Evolutionary conservation across 495 filamentous ascomycete genomes (phyloP).

Genomic region (Xylaria bambusicola): DNA sequence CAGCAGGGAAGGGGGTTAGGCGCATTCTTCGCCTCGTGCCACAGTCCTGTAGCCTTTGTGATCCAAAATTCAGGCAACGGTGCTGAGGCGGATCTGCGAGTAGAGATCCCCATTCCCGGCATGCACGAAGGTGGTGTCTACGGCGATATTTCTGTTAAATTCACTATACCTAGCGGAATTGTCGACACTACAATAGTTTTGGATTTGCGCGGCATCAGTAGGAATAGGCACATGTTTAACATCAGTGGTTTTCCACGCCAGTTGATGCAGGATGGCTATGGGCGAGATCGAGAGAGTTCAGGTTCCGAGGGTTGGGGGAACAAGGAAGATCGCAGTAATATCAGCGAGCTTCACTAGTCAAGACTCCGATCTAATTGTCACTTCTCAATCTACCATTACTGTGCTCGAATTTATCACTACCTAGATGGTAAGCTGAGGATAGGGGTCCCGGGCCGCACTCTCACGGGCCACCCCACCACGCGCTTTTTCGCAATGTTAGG

Average conservation of each 20-base stretch:
- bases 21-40: neutral
- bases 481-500: no score
- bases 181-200: neutral
- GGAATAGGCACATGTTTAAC: neutral
- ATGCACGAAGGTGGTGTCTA: neutral
- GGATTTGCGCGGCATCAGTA: neutral
- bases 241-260: constrained; percentile 5
- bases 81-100: neutral
- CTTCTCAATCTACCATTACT: no score
- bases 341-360: no score
- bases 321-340: no score
- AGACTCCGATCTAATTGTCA: no score
- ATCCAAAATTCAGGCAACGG: neutral
- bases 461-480: no score
- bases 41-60: neutral
- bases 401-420: no score
- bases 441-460: no score
- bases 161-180: neutral
- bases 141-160: neutral
- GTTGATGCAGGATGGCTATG: neutral
- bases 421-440: no score
- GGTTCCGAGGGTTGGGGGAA: no score
- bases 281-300: no score
- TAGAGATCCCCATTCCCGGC: neutral
- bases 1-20: neutral